phyloP scores from a whole-genome alignment of 495 filamentous ascomycete species.

The Hypomontagnella monticulosa region DNA sequence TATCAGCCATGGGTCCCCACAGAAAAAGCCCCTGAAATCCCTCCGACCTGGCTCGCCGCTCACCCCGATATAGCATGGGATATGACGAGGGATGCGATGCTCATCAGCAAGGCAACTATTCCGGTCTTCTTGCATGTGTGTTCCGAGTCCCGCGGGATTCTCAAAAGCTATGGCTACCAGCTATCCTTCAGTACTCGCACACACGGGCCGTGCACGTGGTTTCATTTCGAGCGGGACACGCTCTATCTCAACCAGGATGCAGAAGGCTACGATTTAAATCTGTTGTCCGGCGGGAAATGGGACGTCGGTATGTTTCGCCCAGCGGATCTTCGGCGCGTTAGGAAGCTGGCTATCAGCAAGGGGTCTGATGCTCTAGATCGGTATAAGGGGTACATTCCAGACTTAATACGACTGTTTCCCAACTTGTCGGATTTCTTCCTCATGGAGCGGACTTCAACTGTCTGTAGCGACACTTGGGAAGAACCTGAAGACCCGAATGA shows the following conservation, averaged over 20 bases:
- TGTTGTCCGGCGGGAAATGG: neutral
- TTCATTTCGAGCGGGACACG: conserved; percentile 25
- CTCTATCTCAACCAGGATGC: neutral
- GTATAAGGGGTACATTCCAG: neutral
- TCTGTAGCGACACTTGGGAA: neutral
- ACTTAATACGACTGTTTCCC: conserved; percentile 1
- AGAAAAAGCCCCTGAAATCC: conserved; percentile 6
- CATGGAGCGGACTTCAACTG: neutral
- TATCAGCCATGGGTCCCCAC: conserved; percentile 17
- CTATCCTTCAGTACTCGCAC: conserved; percentile 29
- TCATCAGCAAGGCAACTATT: conserved; percentile 22
- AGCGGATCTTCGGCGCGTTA: conserved; percentile 3
- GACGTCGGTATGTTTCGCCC: conserved; percentile 10
- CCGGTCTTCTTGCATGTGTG: conserved; percentile 29
- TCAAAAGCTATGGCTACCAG: conserved; percentile 21
- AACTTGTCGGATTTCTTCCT: conserved; percentile 3
- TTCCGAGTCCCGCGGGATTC: conserved; percentile 23
- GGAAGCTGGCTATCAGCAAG: neutral
- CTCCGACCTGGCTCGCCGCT: conserved; percentile 1
- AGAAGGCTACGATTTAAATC: no score
- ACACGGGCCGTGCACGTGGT: conserved; percentile 23
- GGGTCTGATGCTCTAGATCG: neutral
- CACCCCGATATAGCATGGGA: conserved; percentile 2
- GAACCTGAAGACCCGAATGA: neutral
- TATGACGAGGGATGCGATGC: conserved; percentile 4